Percentiles rank a stretch among this genome's conserved stretches.
Conservation (phyloP, 108 stramenopile genomes). For the Aurantiochytrium sp. region DNA sequence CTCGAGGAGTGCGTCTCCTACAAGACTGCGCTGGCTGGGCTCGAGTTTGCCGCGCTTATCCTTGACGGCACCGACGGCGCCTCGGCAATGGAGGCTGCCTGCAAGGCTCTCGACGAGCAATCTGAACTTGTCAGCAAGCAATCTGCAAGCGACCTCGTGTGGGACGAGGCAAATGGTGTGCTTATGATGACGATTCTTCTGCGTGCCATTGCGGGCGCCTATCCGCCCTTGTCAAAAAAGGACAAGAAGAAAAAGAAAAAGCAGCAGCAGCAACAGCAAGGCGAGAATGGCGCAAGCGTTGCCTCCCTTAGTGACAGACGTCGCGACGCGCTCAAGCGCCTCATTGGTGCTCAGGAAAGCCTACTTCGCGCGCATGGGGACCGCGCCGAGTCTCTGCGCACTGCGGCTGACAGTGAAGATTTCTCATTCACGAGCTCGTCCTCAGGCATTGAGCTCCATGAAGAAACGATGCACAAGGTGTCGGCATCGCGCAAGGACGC, state of each 20-base stretch:
- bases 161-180: not conserved
- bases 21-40: no score
- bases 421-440: not conserved
- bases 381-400: not conserved
- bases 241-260: not conserved
- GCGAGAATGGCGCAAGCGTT: no score
- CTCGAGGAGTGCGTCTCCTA: no score
- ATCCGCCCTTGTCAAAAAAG: not conserved
- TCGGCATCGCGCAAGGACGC: not conserved
- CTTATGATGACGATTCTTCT: not conserved
- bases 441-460: not conserved
- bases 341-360: not conserved
- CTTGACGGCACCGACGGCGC: no score
- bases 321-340: not conserved
- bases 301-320: not conserved
- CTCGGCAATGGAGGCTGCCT: not conserved
- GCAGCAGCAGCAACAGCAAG: no score
- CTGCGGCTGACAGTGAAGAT: not conserved
- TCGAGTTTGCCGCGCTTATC: no score
- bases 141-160: not conserved
- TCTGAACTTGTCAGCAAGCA: not conserved
- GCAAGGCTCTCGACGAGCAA: not conserved
- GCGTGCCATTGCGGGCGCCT: not conserved
- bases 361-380: not conserved
- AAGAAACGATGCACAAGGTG: not conserved